Conservation (phyloP, 1,284 basidiomycete species). For the Acaromyces ingoldii region DNA sequence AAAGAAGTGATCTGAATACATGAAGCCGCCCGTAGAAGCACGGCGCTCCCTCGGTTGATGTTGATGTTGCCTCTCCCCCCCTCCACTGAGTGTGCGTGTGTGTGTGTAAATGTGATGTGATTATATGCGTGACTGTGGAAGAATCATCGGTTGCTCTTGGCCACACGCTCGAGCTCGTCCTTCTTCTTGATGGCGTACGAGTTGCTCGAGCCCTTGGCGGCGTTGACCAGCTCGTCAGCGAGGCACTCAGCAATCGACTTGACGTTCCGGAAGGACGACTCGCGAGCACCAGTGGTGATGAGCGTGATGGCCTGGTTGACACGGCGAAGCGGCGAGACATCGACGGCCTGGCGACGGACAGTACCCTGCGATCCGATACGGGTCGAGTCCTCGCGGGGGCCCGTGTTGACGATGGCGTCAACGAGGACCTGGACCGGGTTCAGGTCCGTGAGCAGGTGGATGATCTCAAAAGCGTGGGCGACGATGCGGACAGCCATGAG, state of each 20-base stretch:
- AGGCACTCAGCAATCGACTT: slow-evolving; percentile 94
- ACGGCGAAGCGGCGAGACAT: slow-evolving; percentile 94
- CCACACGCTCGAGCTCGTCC: slow-evolving; percentile 97
- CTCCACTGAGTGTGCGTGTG: too few relatives aligned
- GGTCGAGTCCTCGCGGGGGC: slow-evolving; percentile 98
- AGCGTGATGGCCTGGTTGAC: slow-evolving; percentile 97
- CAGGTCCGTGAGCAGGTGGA: slow-evolving; percentile 99
- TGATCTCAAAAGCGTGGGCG: slow-evolving; percentile 98
- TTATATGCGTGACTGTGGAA: too few relatives aligned
- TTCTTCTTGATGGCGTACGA: slow-evolving; percentile 96
- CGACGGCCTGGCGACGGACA: slow-evolving; percentile 98
- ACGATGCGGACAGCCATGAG: slow-evolving; percentile 98
- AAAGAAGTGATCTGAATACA: too few relatives aligned
- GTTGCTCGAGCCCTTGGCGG: slow-evolving; percentile 99
- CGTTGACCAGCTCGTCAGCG: slow-evolving; percentile 99
- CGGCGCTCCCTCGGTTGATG: too few relatives aligned
- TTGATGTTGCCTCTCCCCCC: too few relatives aligned
- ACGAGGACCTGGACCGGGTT: slow-evolving; percentile 98
- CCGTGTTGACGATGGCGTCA: slow-evolving; percentile 99
- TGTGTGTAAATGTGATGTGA: too few relatives aligned
- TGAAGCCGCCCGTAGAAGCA: too few relatives aligned
- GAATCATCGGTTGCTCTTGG: slow-evolving; percentile 99
- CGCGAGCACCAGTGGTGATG: slow-evolving; percentile 93
- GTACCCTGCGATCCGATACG: slow-evolving; percentile 99
- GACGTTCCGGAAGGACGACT: slow-evolving; percentile 99